phyloP scores from a whole-genome alignment of 345 rosid species.

The Mercurialis annua region DNA sequence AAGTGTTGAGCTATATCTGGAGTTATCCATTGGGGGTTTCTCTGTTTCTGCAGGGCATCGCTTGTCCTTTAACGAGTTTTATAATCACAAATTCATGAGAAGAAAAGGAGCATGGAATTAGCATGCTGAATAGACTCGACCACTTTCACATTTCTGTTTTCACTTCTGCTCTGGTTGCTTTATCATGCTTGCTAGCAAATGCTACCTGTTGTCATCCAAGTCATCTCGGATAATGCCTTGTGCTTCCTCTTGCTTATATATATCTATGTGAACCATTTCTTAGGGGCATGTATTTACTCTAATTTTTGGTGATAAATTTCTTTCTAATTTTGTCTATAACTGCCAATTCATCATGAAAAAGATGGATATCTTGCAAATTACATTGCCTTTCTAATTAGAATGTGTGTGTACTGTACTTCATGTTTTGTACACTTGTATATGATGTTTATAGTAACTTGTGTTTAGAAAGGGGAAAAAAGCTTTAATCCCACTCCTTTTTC shows the following conservation, averaged over 20 bases:
- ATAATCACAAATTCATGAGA: constrained; percentile 41
- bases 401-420: too few relatives aligned
- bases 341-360: too few relatives aligned
- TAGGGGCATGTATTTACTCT: too few relatives aligned
- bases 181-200: background rate
- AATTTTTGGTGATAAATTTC: too few relatives aligned
- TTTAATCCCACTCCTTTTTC: too few relatives aligned
- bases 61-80: constrained; percentile 48
- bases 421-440: too few relatives aligned
- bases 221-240: background rate
- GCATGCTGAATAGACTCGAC: background rate
- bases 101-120: constrained; percentile 9
- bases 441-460: too few relatives aligned
- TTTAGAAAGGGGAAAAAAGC: too few relatives aligned
- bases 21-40: background rate
- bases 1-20: background rate
- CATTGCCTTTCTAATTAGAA: too few relatives aligned
- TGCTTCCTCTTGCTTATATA: background rate
- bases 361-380: too few relatives aligned
- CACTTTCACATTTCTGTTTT: background rate
- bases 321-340: too few relatives aligned
- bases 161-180: background rate
- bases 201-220: background rate
- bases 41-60: constrained; percentile 34
- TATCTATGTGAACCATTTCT: too few relatives aligned